Evolutionary conservation across 129 eudicot species (phyloP).

Genomic region (Escallonia herrerae): DNA sequence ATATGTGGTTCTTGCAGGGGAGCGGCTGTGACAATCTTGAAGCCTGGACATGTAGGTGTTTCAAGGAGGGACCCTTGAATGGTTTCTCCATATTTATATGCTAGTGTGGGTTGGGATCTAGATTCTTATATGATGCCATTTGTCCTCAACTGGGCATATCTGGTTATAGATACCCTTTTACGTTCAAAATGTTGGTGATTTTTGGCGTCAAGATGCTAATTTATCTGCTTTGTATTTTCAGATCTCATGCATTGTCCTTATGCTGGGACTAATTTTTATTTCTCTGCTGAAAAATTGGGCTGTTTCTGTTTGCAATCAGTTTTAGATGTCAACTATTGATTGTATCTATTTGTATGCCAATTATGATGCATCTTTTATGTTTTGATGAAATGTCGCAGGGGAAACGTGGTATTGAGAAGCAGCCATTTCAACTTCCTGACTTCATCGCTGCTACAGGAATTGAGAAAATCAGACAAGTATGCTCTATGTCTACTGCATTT

Average conservation of each 20-base stretch:
- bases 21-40: conserved; percentile 80
- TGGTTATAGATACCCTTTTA: conserved; percentile 3
- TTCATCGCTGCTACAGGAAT: conserved; percentile 99
- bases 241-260: conserved; percentile 15
- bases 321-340: not conserved
- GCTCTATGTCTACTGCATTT: not conserved
- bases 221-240: conserved; percentile 11
- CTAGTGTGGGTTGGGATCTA: conserved; percentile 49
- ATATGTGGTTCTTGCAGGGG: conserved; percentile 99
- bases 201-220: conserved; percentile 13
- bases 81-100: conserved; percentile 24
- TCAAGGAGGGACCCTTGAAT: conserved; percentile 50
- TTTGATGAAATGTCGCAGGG: conserved; percentile 68
- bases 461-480: conserved; percentile 97
- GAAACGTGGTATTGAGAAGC: conserved; percentile 97
- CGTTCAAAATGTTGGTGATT: conserved; percentile 6
- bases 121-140: conserved; percentile 16
- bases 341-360: not conserved
- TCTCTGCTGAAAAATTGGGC: conserved; percentile 5
- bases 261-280: conserved; percentile 9
- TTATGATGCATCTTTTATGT: conserved; percentile 35
- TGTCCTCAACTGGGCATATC: conserved; percentile 1
- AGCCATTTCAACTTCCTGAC: conserved; percentile 97
- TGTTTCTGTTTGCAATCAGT: not conserved
- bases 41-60: conserved; percentile 91